Evolutionary conservation across 192 early-diverging fungal genomes (phyloP).

Genomic region (Coemansia sp.): DNA sequence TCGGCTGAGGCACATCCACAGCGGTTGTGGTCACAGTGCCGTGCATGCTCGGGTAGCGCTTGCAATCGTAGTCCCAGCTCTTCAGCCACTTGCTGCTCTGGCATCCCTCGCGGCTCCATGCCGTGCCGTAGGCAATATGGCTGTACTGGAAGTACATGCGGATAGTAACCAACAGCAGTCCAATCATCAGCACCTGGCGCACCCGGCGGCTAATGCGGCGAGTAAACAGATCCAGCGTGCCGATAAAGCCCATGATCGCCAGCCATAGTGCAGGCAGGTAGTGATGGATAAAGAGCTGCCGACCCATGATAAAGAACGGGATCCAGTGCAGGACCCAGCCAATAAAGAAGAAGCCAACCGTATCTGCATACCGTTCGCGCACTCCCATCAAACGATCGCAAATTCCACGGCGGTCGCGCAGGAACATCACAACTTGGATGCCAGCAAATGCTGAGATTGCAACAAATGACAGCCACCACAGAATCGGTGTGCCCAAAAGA

Average conservation of each 20-base stretch:
- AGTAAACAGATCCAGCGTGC: constrained; percentile 73
- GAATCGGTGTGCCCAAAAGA: constrained; percentile 86
- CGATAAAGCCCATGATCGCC: constrained; percentile 70
- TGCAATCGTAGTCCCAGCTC: constrained; percentile 85
- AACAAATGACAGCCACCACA: constrained; percentile 74
- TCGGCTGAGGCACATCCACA: constrained; percentile 19
- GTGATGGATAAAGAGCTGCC: constrained; percentile 91
- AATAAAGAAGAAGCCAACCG: constrained; percentile 65
- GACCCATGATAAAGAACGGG: constrained; percentile 88
- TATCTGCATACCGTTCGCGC: constrained; percentile 57
- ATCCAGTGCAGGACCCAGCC: constrained; percentile 85
- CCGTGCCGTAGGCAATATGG: constrained; percentile 81
- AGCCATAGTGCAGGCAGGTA: constrained; percentile 95
- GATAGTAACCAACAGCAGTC: constrained; percentile 56
- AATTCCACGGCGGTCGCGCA: constrained; percentile 61
- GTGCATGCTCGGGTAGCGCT: constrained; percentile 34
- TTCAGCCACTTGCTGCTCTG: constrained; percentile 73
- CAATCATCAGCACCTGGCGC: constrained; percentile 56
- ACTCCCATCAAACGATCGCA: constrained; percentile 31
- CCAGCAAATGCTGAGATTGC: constrained; percentile 62
- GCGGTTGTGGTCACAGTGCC: constrained; percentile 2
- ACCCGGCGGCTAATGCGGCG: constrained; percentile 57
- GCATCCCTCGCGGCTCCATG: constrained; percentile 76
- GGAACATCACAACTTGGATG: constrained; percentile 55
- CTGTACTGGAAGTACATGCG: constrained; percentile 71